phyloP scores from a whole-genome alignment of 2,329 filamentous ascomycete species.

The Domatiomyces catenatus region DNA sequence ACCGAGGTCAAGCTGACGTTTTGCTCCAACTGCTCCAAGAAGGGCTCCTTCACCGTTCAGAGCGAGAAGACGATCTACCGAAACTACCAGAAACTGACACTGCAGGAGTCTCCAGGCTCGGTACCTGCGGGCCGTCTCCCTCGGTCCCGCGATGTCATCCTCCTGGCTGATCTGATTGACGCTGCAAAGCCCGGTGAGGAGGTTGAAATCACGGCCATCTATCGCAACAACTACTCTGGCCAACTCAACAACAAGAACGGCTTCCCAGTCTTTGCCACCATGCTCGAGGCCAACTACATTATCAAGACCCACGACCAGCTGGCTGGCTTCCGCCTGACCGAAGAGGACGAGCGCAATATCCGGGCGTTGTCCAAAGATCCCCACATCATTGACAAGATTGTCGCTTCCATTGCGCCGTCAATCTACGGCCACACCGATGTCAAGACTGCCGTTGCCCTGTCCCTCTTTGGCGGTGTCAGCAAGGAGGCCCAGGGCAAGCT shows the following conservation, averaged over 20 bases:
- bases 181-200: slow-evolving; percentile 94
- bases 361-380: slow-evolving; percentile 76
- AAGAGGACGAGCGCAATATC: slow-evolving; percentile 87
- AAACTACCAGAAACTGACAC: slow-evolving; percentile 94
- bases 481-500: slow-evolving; percentile 83
- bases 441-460: slow-evolving; percentile 90
- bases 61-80: slow-evolving; percentile 96
- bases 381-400: slow-evolving; percentile 79
- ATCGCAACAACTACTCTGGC: slow-evolving; percentile 95
- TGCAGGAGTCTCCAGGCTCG: slow-evolving; percentile 93
- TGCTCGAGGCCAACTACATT: slow-evolving; percentile 92
- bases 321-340: slow-evolving; percentile 85
- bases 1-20: slow-evolving; percentile 91
- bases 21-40: slow-evolving; percentile 91
- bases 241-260: slow-evolving; percentile 97
- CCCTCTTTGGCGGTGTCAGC: slow-evolving; percentile 84
- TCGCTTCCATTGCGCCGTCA: slow-evolving; percentile 85
- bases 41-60: slow-evolving; percentile 87
- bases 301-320: slow-evolving; percentile 96
- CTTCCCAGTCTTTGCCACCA: slow-evolving; percentile 94
- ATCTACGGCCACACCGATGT: slow-evolving; percentile 96
- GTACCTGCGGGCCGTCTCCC: slow-evolving; percentile 91
- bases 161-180: slow-evolving; percentile 94
- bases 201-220: slow-evolving; percentile 90
- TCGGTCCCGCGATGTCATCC: slow-evolving; percentile 81